Evolutionary conservation across 106 monocot species (phyloP), one percentile per base, ranked within the genome.

Genomic region (Ottelia alismoides): DNA sequence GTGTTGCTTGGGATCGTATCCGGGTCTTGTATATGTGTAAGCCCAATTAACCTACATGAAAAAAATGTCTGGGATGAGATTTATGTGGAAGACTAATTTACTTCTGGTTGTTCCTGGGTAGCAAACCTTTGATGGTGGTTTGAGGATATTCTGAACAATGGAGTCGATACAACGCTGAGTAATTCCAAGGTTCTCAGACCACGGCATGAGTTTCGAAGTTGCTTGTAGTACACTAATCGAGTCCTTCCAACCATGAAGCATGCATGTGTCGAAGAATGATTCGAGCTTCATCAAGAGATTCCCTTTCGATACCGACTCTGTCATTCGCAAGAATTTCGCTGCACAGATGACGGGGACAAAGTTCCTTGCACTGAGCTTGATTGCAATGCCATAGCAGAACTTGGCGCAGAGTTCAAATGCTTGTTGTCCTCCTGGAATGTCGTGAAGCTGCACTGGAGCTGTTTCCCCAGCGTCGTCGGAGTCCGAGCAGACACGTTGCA

Each of bases 201-300:
- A 74, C 14, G 55, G 54, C 0, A 64, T 55, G 2, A 73, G 3
- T 31, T 60, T 47, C 48, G 61, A 67, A 6, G 66, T 63, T 7
- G 77, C 67, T 50, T 74, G 63, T 22, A 94, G 57, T 0, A 57
- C 49, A 1, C 61, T 48, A 19, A 84, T 64, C 6, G 78, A 60
- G 61, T 94, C 94, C 55, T 88, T 84, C 94, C 94, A 94, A 1
- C 84, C 84, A 24, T 69, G 76, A 26, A 88, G 73, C 45, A 94
- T 71, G 60, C 80, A 88, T 2, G 88, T 58, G 0, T 74, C 56
- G 63, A 93, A 88, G 78, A 93, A 93, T 18, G 43, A 22, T 24
- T 88, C 78, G 2, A 88, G 84, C 52, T 84, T 94, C 52, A 51
- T 35, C 32, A 84, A 61, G 27, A 94, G 35, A 65, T 94, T 88